These are phyloP conservation scores for Licmophora abbreviata DNA, from an alignment of 108 stramenopile species.

Conservation along the genomic window DNA sequence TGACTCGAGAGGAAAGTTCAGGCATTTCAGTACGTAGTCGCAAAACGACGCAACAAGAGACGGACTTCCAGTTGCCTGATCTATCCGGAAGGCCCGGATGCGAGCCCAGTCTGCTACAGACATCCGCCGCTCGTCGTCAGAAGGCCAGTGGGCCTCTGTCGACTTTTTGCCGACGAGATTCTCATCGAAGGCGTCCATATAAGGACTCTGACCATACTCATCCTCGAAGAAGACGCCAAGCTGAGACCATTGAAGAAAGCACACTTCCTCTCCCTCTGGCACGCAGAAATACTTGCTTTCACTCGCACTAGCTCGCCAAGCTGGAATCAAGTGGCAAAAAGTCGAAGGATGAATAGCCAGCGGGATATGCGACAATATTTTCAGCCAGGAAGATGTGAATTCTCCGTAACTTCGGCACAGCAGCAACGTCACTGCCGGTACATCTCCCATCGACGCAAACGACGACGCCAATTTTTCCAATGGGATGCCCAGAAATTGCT, in stretches of 20 bases:
- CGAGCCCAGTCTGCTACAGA: background rate
- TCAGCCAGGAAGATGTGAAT: slow-evolving; percentile 16
- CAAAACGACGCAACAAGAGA: background rate
- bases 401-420: slow-evolving; percentile 37
- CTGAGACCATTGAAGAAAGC: too few species aligned
- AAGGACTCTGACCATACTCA: too few species aligned
- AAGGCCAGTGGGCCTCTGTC: background rate
- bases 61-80: background rate
- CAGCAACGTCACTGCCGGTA: slow-evolving; percentile 36
- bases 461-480: slow-evolving; percentile 27
- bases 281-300: too few species aligned
- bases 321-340: slow-evolving; percentile 54
- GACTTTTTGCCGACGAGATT: too few species aligned
- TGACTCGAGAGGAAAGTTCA: background rate
- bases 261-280: too few species aligned
- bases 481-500: slow-evolving; percentile 21
- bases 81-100: background rate
- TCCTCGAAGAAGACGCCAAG: too few species aligned
- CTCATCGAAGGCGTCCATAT: too few species aligned
- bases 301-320: background rate
- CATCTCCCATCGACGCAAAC: slow-evolving; percentile 48
- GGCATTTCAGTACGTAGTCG: background rate
- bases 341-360: slow-evolving; percentile 26
- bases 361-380: slow-evolving; percentile 36
- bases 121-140: background rate